Percentiles rank a stretch among this genome's conserved stretches.
These are phyloP conservation scores for Pleurotus pulmonarius DNA, from an alignment of 768 basidiomycete genomes.

Conservation along the genomic window DNA sequence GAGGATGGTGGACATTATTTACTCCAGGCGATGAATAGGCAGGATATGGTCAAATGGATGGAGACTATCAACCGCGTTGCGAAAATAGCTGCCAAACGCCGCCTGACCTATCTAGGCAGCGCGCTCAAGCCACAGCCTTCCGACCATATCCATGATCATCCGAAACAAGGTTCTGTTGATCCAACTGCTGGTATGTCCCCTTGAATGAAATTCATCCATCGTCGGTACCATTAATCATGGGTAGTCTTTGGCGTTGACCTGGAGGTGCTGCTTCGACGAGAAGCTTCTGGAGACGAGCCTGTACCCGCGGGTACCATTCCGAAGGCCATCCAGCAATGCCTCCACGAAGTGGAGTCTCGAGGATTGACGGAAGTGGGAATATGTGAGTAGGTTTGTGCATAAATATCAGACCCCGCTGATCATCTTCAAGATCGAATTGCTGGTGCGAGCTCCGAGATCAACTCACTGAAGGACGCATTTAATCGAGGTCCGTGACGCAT, in stretches of 20 bases:
- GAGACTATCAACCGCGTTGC: conserved; percentile 69
- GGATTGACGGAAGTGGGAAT: conserved; percentile 82
- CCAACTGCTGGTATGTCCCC: conserved; percentile 63
- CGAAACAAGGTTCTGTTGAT: conserved; percentile 58
- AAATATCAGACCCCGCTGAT: background rate
- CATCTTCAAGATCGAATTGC: conserved; percentile 68
- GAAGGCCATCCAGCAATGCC: conserved; percentile 57
- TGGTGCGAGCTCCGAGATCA: conserved; percentile 69
- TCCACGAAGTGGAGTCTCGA: conserved; percentile 68
- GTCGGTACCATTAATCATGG: conserved; percentile 9
- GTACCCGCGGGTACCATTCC: conserved; percentile 61
- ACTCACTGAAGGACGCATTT: conserved; percentile 66
- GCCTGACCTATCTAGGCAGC: conserved; percentile 77
- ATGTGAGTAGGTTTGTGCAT: conserved; percentile 45
- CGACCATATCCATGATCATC: conserved; percentile 67
- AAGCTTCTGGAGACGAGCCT: conserved; percentile 41
- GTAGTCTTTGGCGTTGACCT: conserved; percentile 77
- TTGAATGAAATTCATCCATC: background rate
- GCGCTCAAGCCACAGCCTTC: conserved; percentile 69
- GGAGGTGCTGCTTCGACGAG: conserved; percentile 63
- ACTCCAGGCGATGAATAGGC: conserved; percentile 66
- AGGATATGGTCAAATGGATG: conserved; percentile 77
- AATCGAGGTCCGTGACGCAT: conserved; percentile 50
- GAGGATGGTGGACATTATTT: conserved; percentile 86
- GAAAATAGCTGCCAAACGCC: conserved; percentile 69